Percentiles rank a stretch among this genome's conserved stretches.
Evolutionary conservation across 768 basidiomycete genomes (phyloP).

Genomic region (Tulasnella sp.): DNA sequence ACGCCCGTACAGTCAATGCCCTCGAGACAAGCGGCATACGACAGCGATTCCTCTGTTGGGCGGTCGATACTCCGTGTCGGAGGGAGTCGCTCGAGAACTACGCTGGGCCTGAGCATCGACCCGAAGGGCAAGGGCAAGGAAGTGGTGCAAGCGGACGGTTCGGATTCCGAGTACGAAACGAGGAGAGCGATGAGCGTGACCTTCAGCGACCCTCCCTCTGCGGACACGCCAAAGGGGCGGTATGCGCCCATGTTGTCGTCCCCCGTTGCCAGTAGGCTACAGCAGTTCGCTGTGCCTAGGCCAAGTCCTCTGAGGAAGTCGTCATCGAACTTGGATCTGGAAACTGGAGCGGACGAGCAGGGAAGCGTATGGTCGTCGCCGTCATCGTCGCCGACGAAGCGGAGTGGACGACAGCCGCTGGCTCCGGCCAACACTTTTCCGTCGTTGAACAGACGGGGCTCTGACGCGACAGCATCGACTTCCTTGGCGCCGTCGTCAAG

Average conservation of each 20-base stretch:
- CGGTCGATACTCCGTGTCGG: no score
- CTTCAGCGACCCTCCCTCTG: not conserved
- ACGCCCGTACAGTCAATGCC: not conserved
- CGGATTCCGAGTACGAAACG: not conserved
- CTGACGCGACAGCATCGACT: not conserved
- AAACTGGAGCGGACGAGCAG: not conserved
- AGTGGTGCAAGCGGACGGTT: not conserved
- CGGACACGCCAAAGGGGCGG: not conserved
- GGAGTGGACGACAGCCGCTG: not conserved
- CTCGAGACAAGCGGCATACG: no score
- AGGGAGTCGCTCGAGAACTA: not conserved
- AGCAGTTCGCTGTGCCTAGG: not conserved
- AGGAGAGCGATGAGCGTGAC: slow-evolving; percentile 2
- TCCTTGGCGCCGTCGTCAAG: not conserved
- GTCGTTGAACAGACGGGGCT: not conserved
- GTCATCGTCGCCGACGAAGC: not conserved
- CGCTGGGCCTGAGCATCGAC: not conserved
- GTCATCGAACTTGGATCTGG: not conserved
- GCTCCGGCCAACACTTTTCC: not conserved
- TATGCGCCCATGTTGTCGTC: not conserved
- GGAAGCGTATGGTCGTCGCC: not conserved
- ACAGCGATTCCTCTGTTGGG: no score
- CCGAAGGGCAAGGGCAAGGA: not conserved
- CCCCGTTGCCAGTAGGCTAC: not conserved
- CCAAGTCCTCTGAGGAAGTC: not conserved